Evolutionary conservation across 257 asterid species (phyloP).

Genomic region (Cordia subcordata): DNA sequence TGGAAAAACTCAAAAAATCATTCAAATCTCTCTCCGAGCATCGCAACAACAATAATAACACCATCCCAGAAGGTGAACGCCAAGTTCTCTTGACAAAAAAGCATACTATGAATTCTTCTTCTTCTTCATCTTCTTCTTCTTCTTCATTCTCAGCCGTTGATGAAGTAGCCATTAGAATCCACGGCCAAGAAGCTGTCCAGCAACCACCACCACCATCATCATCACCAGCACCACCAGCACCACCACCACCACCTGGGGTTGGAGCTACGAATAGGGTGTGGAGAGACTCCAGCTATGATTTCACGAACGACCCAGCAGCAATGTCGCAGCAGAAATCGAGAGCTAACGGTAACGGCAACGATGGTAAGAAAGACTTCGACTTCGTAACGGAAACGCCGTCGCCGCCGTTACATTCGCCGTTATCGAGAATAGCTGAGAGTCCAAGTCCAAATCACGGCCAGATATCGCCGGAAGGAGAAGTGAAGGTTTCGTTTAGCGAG

Average conservation of each 20-base stretch:
- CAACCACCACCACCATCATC: no score
- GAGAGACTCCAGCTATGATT: conserved; percentile 48
- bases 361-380: conserved; percentile 34
- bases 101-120: neutral
- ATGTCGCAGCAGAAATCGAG: conserved; percentile 3
- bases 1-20: conserved; percentile 31
- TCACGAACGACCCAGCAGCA: conserved; percentile 32
- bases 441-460: conserved; percentile 42
- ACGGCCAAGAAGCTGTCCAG: no score
- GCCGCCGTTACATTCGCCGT: conserved; percentile 33
- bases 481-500: conserved; percentile 45
- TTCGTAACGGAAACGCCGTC: conserved; percentile 36
- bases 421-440: conserved; percentile 49
- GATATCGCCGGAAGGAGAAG: conserved; percentile 36
- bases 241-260: neutral
- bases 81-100: conserved; percentile 13
- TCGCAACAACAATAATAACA: no score
- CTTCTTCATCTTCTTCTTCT: no score
- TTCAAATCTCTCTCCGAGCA: no score
- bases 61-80: conserved; percentile 20
- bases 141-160: no score
- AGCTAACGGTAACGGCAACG: conserved; percentile 9
- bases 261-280: conserved; percentile 14
- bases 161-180: no score
- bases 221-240: neutral